These are phyloP conservation scores for Geotrichum reessii DNA, from an alignment of 1,139 yeast species.

Conservation along the genomic window DNA sequence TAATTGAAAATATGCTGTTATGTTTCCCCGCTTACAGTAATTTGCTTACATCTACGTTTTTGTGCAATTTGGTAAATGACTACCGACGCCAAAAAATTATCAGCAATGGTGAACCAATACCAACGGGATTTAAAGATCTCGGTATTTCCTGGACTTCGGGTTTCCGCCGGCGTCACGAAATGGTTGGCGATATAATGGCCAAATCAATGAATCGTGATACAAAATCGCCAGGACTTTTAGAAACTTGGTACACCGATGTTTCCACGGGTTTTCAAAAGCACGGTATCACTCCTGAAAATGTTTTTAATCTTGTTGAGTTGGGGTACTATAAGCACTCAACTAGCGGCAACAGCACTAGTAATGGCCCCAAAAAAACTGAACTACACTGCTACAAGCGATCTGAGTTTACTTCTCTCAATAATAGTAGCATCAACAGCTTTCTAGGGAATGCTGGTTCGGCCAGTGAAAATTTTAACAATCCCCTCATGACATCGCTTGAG, in stretches of 20 bases:
- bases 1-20: constrained; percentile 10
- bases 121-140: constrained; percentile 3
- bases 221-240: constrained; percentile 13
- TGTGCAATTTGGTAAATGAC: constrained; percentile 14
- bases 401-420: neutral
- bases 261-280: constrained; percentile 1
- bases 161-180: constrained; percentile 11
- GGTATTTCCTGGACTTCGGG: constrained; percentile 19
- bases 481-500: constrained; percentile 11
- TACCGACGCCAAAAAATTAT: neutral
- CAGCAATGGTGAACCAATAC: neutral
- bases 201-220: constrained; percentile 15
- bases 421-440: neutral
- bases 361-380: neutral
- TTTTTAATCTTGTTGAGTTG: constrained; percentile 16
- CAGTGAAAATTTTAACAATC: neutral
- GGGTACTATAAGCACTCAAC: constrained; percentile 1
- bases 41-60: constrained; percentile 12
- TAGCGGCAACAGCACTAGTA: neutral
- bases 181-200: constrained; percentile 12
- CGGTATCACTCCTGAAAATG: constrained; percentile 7
- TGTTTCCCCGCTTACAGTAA: constrained; percentile 8
- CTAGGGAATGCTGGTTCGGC: neutral
- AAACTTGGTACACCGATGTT: constrained; percentile 13
- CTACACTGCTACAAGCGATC: constrained; percentile 7